Conservation (phyloP, 176 grass and related monocot species). For the Cenchrus fungigraminus region DNA sequence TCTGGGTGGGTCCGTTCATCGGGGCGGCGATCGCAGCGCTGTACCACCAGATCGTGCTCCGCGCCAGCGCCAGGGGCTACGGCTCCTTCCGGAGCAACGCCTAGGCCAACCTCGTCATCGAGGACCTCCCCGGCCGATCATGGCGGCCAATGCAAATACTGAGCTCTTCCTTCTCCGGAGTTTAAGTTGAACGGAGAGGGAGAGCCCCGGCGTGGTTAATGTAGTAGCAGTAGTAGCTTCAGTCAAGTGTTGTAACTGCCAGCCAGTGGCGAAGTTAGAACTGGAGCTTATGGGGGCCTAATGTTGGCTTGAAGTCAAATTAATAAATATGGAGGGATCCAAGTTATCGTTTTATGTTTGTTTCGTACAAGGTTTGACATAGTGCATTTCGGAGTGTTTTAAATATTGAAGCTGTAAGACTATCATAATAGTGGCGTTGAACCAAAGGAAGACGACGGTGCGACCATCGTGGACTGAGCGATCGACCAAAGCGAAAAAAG, state of each 20-base stretch:
- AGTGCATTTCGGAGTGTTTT: too few species aligned
- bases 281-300: too few species aligned
- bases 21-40: conserved; percentile 63
- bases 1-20: conserved; percentile 78
- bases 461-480: too few species aligned
- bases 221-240: neutral
- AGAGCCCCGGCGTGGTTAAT: neutral
- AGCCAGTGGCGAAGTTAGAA: too few species aligned
- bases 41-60: conserved; percentile 76
- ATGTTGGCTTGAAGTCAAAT: neutral
- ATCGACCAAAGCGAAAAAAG: too few species aligned
- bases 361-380: too few species aligned
- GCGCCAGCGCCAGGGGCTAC: conserved; percentile 59
- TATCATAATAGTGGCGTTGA: too few species aligned
- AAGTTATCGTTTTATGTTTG: too few species aligned
- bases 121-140: neutral
- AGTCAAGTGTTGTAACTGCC: neutral
- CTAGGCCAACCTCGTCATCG: conserved; percentile 28
- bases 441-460: too few species aligned
- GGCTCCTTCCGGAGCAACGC: conserved; percentile 71
- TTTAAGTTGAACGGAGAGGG: conserved; percentile 43
- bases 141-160: neutral
- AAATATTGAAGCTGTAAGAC: too few species aligned
- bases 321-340: conserved; percentile 24
- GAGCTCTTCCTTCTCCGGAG: conserved; percentile 16